phyloP scores from a whole-genome alignment of 306 rosid species.

The Prinsepia uniflora region DNA sequence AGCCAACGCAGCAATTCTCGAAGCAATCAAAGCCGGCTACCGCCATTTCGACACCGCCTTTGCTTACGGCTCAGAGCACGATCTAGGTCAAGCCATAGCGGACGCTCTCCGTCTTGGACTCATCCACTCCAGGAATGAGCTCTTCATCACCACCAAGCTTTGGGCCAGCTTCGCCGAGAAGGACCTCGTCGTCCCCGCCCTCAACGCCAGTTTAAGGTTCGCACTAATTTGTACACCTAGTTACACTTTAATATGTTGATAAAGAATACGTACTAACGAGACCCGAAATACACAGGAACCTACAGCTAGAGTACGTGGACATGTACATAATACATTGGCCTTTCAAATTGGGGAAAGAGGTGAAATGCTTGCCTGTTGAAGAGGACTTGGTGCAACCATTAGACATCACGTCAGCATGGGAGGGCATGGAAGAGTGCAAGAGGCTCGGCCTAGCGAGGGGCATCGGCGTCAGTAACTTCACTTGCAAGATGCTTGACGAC shows the following conservation, averaged over 20 bases:
- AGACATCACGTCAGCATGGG: constrained; percentile 70
- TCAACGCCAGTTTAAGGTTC: constrained; percentile 20
- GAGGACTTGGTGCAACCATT: constrained; percentile 35
- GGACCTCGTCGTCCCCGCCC: constrained; percentile 39
- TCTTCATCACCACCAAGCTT: constrained; percentile 63
- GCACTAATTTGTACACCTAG: neutral
- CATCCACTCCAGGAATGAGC: constrained; percentile 42
- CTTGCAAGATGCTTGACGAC: constrained; percentile 52
- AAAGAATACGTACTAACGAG: too few relatives aligned
- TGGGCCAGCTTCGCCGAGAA: constrained; percentile 44
- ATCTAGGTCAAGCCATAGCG: constrained; percentile 28
- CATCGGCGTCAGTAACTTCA: constrained; percentile 84
- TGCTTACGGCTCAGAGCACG: constrained; percentile 25
- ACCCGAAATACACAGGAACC: constrained; percentile 11
- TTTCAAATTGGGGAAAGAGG: constrained; percentile 15
- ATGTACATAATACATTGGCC: constrained; percentile 42
- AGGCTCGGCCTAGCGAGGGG: constrained; percentile 74
- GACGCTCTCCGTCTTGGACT: constrained; percentile 37
- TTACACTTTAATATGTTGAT: neutral
- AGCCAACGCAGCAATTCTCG: constrained; percentile 26
- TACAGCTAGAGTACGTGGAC: constrained; percentile 31
- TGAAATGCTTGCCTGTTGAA: constrained; percentile 32
- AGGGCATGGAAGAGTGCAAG: constrained; percentile 64
- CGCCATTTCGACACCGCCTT: constrained; percentile 39
- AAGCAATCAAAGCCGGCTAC: constrained; percentile 34